A percentile compares a stretch with the other conserved stretches of the same genome.
Conservation (phyloP, 176 grass and related monocot genomes). For the Ensete glaucum region DNA sequence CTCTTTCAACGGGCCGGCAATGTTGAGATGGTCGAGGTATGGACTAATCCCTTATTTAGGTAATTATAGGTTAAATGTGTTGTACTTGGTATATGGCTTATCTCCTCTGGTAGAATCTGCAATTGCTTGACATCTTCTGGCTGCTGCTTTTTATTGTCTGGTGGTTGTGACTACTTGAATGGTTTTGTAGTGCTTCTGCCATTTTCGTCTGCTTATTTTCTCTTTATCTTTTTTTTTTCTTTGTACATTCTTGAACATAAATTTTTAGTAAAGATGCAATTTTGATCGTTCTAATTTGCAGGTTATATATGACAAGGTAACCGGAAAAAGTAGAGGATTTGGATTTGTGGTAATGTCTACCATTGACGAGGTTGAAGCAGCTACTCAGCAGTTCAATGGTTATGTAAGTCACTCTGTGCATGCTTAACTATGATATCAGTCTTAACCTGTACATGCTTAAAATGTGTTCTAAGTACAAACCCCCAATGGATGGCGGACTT, state of each 20-base stretch:
- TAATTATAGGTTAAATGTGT: too few relatives aligned
- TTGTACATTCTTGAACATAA: background rate
- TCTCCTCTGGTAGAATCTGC: too few relatives aligned
- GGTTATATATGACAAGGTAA: conserved; percentile 92
- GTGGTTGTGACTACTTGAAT: too few relatives aligned
- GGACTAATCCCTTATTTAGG: background rate
- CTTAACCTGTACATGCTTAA: background rate
- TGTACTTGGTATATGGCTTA: too few relatives aligned
- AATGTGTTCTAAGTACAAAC: background rate
- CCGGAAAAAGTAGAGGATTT: conserved; percentile 90
- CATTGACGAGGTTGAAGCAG: conserved; percentile 45
- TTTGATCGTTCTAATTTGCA: conserved; percentile 17
- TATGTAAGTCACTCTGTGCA: conserved; percentile 43
- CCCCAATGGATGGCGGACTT: background rate
- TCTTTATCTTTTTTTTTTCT: background rate
- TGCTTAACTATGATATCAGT: background rate
- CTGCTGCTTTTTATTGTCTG: too few relatives aligned
- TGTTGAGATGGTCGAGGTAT: conserved; percentile 98
- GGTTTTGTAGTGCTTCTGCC: too few relatives aligned
- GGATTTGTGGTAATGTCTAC: conserved; percentile 90
- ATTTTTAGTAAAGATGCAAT: background rate
- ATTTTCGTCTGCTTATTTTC: too few relatives aligned
- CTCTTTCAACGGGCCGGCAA: conserved; percentile 72
- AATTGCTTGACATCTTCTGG: too few relatives aligned
- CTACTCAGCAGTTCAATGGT: conserved; percentile 71